These are phyloP conservation scores for Cyberlindnera misumaiensis DNA, from an alignment of 805 yeast genomes.

Conservation along the genomic window DNA sequence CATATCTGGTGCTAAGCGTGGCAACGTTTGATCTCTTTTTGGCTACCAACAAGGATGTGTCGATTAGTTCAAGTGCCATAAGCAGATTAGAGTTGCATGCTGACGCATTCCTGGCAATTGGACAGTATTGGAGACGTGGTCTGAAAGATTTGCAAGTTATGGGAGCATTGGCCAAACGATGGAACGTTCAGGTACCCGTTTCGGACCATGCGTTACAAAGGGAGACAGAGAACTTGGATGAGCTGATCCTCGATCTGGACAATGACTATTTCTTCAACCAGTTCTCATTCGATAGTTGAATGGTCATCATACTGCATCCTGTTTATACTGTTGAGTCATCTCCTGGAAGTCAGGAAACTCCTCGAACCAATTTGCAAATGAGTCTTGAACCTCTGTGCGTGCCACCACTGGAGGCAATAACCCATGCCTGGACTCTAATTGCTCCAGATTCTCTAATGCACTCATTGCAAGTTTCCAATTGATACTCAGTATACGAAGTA, in stretches of 20 bases:
- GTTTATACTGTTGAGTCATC: background rate
- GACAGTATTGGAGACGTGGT: constrained; percentile 26
- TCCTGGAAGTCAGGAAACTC: constrained; percentile 1
- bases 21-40: constrained; percentile 28
- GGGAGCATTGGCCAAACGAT: constrained; percentile 20
- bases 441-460: background rate
- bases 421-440: constrained; percentile 1
- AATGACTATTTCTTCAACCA: too few species aligned
- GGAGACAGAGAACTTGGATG: too few species aligned
- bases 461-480: constrained; percentile 1
- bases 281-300: too few species aligned
- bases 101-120: constrained; percentile 20
- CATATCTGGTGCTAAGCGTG: constrained; percentile 26
- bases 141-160: constrained; percentile 24
- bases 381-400: too few species aligned
- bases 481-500: background rate
- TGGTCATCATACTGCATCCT: constrained; percentile 1
- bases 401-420: background rate
- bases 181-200: constrained; percentile 17
- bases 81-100: constrained; percentile 18
- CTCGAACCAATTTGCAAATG: background rate
- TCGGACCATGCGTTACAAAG: too few species aligned
- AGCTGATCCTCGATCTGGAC: too few species aligned
- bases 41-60: constrained; percentile 21
- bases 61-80: constrained; percentile 15